Evolutionary conservation across 345 rosid species (phyloP).

Genomic region (Microcos paniculata): DNA sequence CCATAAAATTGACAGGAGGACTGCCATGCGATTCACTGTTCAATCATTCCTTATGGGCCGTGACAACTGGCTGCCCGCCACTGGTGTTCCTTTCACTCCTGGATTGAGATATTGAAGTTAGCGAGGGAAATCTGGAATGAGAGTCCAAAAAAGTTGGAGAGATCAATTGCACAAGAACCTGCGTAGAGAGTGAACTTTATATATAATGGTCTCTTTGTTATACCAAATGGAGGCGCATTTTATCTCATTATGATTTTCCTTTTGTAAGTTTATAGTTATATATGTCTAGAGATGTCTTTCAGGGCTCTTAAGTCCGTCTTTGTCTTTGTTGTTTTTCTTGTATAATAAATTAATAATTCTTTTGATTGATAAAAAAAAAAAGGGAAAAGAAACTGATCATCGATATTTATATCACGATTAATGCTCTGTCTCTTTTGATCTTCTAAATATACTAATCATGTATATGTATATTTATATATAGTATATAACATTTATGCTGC

Average conservation of each 20-base stretch:
- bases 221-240: neutral
- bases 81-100: neutral
- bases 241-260: neutral
- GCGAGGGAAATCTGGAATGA: neutral
- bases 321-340: neutral
- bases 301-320: neutral
- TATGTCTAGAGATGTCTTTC: neutral
- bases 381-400: neutral
- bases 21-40: slow-evolving; percentile 38
- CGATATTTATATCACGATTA: too few relatives aligned
- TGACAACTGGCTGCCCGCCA: slow-evolving; percentile 3
- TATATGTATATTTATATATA: too few relatives aligned
- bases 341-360: too few relatives aligned
- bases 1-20: slow-evolving; percentile 24
- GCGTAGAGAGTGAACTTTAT: neutral
- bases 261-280: neutral
- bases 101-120: neutral
- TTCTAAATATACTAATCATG: too few relatives aligned
- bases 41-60: slow-evolving; percentile 7
- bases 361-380: neutral
- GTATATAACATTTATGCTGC: too few relatives aligned
- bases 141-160: neutral
- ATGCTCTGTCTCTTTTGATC: too few relatives aligned
- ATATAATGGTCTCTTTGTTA: neutral
- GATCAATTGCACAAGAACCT: neutral